Evolutionary conservation across 331 rosid species (phyloP).

Genomic region (Malus hybrid): DNA sequence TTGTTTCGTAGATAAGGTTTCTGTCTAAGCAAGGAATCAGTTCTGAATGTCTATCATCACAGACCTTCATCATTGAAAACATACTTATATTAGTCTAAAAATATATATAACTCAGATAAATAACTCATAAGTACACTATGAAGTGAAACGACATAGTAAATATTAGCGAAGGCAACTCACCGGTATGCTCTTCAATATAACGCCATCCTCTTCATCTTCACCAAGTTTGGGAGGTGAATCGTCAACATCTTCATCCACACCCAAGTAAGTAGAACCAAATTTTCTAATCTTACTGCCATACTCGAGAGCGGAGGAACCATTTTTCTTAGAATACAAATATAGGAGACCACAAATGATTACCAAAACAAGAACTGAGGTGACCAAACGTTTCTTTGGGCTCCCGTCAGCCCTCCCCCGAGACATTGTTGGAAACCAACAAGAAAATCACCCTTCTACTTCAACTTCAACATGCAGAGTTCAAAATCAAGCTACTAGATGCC

Average conservation of each 20-base stretch:
- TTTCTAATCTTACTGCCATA: constrained; percentile 40
- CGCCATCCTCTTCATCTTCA: constrained; percentile 28
- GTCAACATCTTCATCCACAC: constrained; percentile 38
- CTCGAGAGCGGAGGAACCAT: constrained; percentile 45
- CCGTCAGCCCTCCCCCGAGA: constrained; percentile 50
- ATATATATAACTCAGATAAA: not conserved
- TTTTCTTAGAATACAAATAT: constrained; percentile 33
- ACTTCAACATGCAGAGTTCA: constrained; percentile 26
- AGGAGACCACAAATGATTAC: constrained; percentile 38
- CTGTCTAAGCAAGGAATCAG: constrained; percentile 65
- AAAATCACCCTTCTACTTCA: constrained; percentile 27
- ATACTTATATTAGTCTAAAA: not conserved
- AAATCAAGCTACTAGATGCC: not conserved
- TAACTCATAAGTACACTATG: not conserved
- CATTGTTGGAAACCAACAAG: constrained; percentile 40
- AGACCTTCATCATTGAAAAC: constrained; percentile 34
- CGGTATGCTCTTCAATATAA: constrained; percentile 51
- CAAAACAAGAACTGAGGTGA: constrained; percentile 37
- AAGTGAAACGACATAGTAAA: not conserved
- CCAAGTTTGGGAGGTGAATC: constrained; percentile 32
- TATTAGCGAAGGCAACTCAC: constrained; percentile 38
- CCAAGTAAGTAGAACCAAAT: constrained; percentile 37
- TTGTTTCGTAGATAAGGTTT: constrained; percentile 55
- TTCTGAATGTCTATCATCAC: constrained; percentile 63
- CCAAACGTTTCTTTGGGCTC: constrained; percentile 39